A percentile compares a stretch with the other conserved stretches of the same genome.
Conservation (phyloP, 108 stramenopile genomes). For the Epipyxis sp. region DNA sequence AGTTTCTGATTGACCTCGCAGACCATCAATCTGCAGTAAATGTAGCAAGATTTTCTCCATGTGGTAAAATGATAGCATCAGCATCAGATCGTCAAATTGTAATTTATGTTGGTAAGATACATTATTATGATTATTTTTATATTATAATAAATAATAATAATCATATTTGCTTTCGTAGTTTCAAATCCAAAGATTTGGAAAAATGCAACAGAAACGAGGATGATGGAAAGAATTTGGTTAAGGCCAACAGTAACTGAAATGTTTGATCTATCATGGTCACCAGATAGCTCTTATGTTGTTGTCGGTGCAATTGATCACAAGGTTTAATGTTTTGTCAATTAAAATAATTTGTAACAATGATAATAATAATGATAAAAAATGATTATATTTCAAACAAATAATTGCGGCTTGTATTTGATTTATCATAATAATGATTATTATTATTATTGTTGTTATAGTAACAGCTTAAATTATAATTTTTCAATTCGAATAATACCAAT, state of each 20-base stretch:
- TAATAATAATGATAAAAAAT: no score
- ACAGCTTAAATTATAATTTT: no score
- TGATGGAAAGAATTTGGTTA: slow-evolving; percentile 23
- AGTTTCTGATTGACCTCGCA: not conserved
- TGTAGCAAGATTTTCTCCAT: slow-evolving; percentile 23
- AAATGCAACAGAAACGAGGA: not conserved
- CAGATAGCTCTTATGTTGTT: slow-evolving; percentile 36
- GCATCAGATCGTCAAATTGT: slow-evolving; percentile 19
- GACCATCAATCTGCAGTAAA: slow-evolving; percentile 20
- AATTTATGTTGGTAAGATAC: slow-evolving; percentile 8
- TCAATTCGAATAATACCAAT: no score
- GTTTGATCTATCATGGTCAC: slow-evolving; percentile 55
- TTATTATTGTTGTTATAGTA: no score
- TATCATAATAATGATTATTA: no score
- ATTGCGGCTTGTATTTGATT: no score
- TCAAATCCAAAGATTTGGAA: not conserved
- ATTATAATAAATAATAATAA: not conserved
- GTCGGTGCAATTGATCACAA: slow-evolving; percentile 48
- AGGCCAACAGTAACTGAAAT: slow-evolving; percentile 40
- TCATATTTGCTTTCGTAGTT: not conserved
- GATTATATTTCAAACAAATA: no score
- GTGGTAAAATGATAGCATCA: slow-evolving; percentile 20
- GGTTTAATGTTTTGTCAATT: no score
- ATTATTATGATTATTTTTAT: not conserved
- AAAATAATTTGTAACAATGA: no score